Percentiles rank a stretch among this genome's conserved stretches.
These are phyloP conservation scores for Penicillium decumbens DNA, from an alignment of 2,329 filamentous ascomycete genomes.

Conservation along the genomic window DNA sequence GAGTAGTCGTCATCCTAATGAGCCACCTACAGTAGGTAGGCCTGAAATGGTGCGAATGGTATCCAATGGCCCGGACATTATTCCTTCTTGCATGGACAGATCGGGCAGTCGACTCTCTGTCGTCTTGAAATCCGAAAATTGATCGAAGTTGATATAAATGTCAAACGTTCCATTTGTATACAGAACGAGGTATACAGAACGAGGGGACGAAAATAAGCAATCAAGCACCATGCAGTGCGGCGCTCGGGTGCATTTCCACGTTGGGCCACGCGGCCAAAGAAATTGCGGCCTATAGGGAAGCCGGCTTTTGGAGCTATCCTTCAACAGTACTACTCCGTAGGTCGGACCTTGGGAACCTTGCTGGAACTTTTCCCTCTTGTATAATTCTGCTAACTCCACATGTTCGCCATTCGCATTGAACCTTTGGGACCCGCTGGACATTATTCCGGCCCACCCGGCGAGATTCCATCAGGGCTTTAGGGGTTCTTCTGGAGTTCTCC, in stretches of 20 bases:
- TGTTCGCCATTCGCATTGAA: neutral
- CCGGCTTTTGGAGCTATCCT: too few relatives aligned
- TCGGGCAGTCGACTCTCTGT: neutral
- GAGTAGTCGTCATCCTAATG: neutral
- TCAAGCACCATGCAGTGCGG: conserved; percentile 1
- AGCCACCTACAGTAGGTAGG: neutral
- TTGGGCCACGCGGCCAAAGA: conserved; percentile 11
- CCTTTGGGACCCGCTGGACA: conserved; percentile 2
- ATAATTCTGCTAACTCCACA: neutral
- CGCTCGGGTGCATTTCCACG: conserved; percentile 10
- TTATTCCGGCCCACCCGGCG: conserved; percentile 3
- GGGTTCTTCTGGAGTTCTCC: neutral
- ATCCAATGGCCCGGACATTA: neutral
- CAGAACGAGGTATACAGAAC: neutral
- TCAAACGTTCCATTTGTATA: neutral
- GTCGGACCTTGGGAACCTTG: neutral
- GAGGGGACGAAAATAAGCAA: neutral
- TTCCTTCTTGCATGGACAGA: neutral
- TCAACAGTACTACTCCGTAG: too few relatives aligned
- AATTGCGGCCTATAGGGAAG: neutral
- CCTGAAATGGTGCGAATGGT: neutral
- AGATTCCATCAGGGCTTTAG: neutral
- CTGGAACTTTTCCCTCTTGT: neutral
- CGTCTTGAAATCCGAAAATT: too few relatives aligned
- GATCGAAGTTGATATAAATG: too few relatives aligned